These are phyloP conservation scores for Tetrahymena thermophila DNA, from an alignment of 73 alveolate species.

Conservation along the genomic window DNA sequence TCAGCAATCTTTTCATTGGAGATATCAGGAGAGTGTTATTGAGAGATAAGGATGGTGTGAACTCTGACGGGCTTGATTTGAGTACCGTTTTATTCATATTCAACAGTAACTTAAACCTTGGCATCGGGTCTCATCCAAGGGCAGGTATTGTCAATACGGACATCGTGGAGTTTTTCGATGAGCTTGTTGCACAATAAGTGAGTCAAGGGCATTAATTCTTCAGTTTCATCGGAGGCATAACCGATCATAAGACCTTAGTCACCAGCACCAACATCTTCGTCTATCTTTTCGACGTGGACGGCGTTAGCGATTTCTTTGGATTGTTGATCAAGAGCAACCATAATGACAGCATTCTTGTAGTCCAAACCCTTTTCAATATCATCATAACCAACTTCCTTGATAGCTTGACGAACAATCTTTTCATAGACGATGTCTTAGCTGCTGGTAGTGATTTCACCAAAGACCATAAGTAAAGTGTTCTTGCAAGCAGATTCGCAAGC, in stretches of 20 bases:
- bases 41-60: conserved; percentile 87
- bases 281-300: conserved; percentile 86
- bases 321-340: conserved; percentile 81
- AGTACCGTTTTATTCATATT: conserved; percentile 81
- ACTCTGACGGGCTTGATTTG: conserved; percentile 79
- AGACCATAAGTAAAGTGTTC: conserved; percentile 81
- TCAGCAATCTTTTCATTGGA: conserved; percentile 61
- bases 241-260: conserved; percentile 99
- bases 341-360: conserved; percentile 77
- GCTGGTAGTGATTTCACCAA: conserved; percentile 91
- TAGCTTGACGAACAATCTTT: conserved; percentile 86
- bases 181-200: conserved; percentile 84
- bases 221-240: conserved; percentile 96
- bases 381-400: conserved; percentile 92
- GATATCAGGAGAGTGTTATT: conserved; percentile 90
- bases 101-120: conserved; percentile 95
- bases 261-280: conserved; percentile 97
- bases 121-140: conserved; percentile 98
- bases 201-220: conserved; percentile 90
- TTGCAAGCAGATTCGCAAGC: conserved; percentile 95
- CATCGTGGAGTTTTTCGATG: conserved; percentile 82
- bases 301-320: conserved; percentile 89
- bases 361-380: conserved; percentile 91
- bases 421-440: conserved; percentile 67
- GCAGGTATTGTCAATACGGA: conserved; percentile 76